These are phyloP conservation scores for Sisymbrium altissimum DNA, from an alignment of 345 rosid species.

Conservation along the genomic window DNA sequence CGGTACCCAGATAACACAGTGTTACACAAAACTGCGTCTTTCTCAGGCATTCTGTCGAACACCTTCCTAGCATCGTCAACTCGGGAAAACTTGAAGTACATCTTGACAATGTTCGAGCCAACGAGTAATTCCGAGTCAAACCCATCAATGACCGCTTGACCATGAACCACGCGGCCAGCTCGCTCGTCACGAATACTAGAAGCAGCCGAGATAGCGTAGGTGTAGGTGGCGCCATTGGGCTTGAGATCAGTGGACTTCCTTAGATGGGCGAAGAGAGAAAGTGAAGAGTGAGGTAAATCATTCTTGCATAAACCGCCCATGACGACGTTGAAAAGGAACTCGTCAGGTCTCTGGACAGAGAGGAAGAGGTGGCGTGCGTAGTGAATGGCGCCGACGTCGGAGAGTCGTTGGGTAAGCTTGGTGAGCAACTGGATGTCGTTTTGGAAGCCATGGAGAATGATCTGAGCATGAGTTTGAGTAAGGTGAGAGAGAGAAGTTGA, in stretches of 20 bases:
- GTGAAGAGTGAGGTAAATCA: constrained; percentile 40
- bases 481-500: constrained; percentile 52
- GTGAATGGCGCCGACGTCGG: constrained; percentile 48
- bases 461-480: constrained; percentile 62
- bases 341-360: constrained; percentile 57
- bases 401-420: constrained; percentile 66
- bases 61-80: constrained; percentile 43
- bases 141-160: constrained; percentile 53
- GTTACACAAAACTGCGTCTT: constrained; percentile 65
- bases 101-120: constrained; percentile 57
- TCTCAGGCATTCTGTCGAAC: constrained; percentile 60
- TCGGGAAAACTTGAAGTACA: constrained; percentile 47
- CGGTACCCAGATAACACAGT: constrained; percentile 61
- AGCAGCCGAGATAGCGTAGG: constrained; percentile 53
- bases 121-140: constrained; percentile 51
- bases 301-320: constrained; percentile 53
- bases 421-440: constrained; percentile 55
- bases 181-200: constrained; percentile 36
- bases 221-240: constrained; percentile 64
- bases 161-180: constrained; percentile 49
- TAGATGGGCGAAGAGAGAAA: constrained; percentile 46
- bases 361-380: constrained; percentile 54
- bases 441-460: constrained; percentile 46
- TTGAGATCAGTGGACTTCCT: constrained; percentile 38
- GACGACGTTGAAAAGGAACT: constrained; percentile 71